A percentile compares a stretch with the other conserved stretches of the same genome.
phyloP scores from a whole-genome alignment of 2,329 filamentous ascomycete species.

The Teratosphaeria nubilosa region DNA sequence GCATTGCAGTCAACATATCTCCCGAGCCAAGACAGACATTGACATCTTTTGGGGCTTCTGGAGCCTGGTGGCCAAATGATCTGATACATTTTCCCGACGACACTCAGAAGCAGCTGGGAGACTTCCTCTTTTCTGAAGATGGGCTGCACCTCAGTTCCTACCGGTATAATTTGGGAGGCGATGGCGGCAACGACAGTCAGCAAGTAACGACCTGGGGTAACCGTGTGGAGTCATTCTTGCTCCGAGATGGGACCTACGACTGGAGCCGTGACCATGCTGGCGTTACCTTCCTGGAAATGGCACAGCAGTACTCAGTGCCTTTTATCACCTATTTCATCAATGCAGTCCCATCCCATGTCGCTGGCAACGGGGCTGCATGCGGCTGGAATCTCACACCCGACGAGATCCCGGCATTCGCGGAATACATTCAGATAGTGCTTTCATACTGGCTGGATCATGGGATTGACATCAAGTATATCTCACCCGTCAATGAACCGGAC shows the following conservation, averaged over 20 bases:
- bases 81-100: conserved; percentile 7
- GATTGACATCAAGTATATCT: conserved; percentile 8
- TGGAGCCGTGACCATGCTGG: conserved; percentile 9
- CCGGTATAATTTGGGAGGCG: conserved; percentile 9
- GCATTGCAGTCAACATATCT: neutral
- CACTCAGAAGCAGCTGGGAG: conserved; percentile 3
- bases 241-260: conserved; percentile 9
- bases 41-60: conserved; percentile 8
- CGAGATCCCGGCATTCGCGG: conserved; percentile 4
- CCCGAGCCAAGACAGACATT: conserved; percentile 5
- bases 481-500: conserved; percentile 10
- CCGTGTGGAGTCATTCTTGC: conserved; percentile 8
- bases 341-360: conserved; percentile 8
- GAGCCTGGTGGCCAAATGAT: conserved; percentile 6
- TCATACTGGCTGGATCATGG: conserved; percentile 6
- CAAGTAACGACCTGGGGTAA: conserved; percentile 3
- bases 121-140: conserved; percentile 9
- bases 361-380: conserved; percentile 7
- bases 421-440: conserved; percentile 8
- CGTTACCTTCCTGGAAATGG: conserved; percentile 7
- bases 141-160: conserved; percentile 8
- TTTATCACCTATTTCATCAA: conserved; percentile 11
- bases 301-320: conserved; percentile 6
- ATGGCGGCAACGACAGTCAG: conserved; percentile 6
- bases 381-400: conserved; percentile 7